Evolutionary conservation across 2,329 filamentous ascomycete genomes (phyloP).

Genomic region (Fusarium aywerte): DNA sequence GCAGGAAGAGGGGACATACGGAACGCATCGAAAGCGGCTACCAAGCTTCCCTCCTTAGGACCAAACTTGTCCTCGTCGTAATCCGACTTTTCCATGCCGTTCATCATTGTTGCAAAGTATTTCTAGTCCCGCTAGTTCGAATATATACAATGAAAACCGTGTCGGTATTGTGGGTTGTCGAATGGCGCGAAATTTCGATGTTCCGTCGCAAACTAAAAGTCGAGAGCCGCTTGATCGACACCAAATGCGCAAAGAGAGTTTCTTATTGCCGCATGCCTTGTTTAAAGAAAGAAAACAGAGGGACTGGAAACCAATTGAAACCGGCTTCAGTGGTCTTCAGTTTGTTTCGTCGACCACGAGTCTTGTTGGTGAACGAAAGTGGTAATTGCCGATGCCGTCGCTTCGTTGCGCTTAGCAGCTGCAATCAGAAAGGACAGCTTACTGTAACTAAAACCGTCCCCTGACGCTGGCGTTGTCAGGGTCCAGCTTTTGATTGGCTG

Average conservation of each 20-base stretch:
- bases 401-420: constrained; percentile 27
- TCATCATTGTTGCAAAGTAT: constrained; percentile 64
- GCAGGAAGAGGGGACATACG: constrained; percentile 66
- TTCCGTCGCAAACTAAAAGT: constrained; percentile 31
- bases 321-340: constrained; percentile 17
- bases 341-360: constrained; percentile 9
- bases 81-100: constrained; percentile 75
- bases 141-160: constrained; percentile 20
- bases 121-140: constrained; percentile 32
- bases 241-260: constrained; percentile 30
- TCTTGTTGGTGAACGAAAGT: constrained; percentile 18
- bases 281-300: constrained; percentile 8
- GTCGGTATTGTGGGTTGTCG: constrained; percentile 3
- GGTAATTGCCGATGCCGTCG: constrained; percentile 28
- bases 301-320: constrained; percentile 25
- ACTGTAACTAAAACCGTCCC: constrained; percentile 43
- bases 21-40: constrained; percentile 96
- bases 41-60: constrained; percentile 71
- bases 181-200: constrained; percentile 13
- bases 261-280: constrained; percentile 42
- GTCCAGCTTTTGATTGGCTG: constrained; percentile 40
- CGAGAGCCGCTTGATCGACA: constrained; percentile 29
- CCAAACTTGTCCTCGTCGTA: constrained; percentile 84
- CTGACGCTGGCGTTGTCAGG: constrained; percentile 37
- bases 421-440: constrained; percentile 46